Evolutionary conservation across 148 eudicot species (phyloP), one percentile per base, ranked within the genome.

Genomic region (Rhododendron ferrugineum): DNA sequence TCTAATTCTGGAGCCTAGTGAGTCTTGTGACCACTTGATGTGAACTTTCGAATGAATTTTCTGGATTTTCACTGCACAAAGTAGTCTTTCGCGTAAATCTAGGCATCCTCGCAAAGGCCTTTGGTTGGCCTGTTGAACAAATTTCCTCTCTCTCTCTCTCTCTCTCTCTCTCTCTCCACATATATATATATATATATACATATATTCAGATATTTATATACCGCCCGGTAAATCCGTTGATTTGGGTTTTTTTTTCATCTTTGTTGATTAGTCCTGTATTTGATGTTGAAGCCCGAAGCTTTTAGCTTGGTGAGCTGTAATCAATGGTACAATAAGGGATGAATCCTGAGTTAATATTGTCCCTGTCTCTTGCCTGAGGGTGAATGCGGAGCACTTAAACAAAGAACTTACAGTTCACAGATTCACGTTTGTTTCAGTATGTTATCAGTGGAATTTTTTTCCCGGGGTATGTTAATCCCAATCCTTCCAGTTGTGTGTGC

Each of bases 21-120:
- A 32, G 56, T 50, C 56, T 50, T 16, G 66, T 75, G 52, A 36
- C 81, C 54, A 23, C 81, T 84, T 84, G 86, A 84, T 84, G 86
- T 75, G 86, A 84, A 52, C 34, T 37, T 84, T 76, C 81, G 58
- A 76, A 49, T 52, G 86, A 76, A 76, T 76, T 32, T 52, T 49
- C 85, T 75, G 79, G 30, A 70, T 70, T 42, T 47, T 83, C 60
- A 46, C 79, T 22, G 70, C 26, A 84, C 81, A 44, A 1, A 77
- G 74, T 22, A 50, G 81, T 77, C 82, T 56, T 84, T 74, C n/a
- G 42, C 75, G 16, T 54, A 56, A 60, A 77, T 78, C 75, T 76
- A 58, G 80, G 50, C 37, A 5, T 50, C 46, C 26, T 30, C 8
- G 11, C 36, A 49, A 14, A 83, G 34, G 14, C 40, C 26, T 32